A percentile compares a stretch with the other conserved stretches of the same genome.
Conservation (phyloP, 345 rosid species). For the Conringia planisiliqua region DNA sequence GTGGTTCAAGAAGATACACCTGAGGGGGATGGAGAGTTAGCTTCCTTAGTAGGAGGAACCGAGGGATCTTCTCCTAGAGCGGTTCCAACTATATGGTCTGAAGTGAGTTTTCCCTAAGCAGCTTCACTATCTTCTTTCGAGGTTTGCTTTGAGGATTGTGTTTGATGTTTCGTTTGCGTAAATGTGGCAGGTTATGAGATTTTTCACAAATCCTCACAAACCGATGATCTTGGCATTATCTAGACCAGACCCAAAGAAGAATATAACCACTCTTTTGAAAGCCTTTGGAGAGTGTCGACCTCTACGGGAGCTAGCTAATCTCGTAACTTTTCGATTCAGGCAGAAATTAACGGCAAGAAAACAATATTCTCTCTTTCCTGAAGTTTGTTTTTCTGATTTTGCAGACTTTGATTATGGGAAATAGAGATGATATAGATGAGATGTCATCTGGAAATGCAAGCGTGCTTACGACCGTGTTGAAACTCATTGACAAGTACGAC, state of each 20-base stretch:
- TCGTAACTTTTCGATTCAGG: constrained; percentile 34
- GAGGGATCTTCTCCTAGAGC: constrained; percentile 91
- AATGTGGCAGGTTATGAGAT: constrained; percentile 66
- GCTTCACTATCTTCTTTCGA: background rate
- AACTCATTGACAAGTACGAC: constrained; percentile 86
- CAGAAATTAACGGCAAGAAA: background rate
- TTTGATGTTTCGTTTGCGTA: constrained; percentile 3
- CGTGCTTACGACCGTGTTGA: constrained; percentile 76
- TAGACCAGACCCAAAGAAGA: constrained; percentile 97
- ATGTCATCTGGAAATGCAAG: constrained; percentile 76
- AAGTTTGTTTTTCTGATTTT: background rate
- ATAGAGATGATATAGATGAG: constrained; percentile 86
- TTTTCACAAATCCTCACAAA: constrained; percentile 92
- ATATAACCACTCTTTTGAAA: constrained; percentile 82
- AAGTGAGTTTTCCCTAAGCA: constrained; percentile 48
- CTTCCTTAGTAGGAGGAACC: constrained; percentile 47
- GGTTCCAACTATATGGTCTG: constrained; percentile 87
- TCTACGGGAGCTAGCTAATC: constrained; percentile 92
- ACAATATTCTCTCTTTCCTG: background rate
- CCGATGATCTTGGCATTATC: constrained; percentile 96
- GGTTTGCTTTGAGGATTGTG: background rate
- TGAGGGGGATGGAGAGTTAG: constrained; percentile 75
- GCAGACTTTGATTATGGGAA: constrained; percentile 93
- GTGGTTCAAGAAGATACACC: constrained; percentile 82
- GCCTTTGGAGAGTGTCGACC: constrained; percentile 96